phyloP scores from a whole-genome alignment of 163 green algal genomes.

The Volvox carteri region DNA sequence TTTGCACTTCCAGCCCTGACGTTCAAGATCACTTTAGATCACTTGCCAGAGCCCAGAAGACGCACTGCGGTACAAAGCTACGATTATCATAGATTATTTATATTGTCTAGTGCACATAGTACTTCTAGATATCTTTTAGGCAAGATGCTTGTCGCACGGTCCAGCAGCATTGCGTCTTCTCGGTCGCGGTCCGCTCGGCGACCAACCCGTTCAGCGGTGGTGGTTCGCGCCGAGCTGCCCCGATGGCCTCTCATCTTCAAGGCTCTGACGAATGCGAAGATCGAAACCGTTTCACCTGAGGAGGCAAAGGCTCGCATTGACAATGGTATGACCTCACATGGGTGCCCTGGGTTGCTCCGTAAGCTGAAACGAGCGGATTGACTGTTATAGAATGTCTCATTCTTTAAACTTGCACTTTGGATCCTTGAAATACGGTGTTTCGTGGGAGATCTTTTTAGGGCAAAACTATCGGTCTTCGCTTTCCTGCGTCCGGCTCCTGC shows the following conservation, averaged over 20 bases:
- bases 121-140: too few relatives aligned
- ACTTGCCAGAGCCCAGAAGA: too few relatives aligned
- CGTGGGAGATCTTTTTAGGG: background rate
- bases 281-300: slow-evolving; percentile 19
- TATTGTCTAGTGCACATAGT: too few relatives aligned
- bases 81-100: too few relatives aligned
- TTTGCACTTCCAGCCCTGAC: too few relatives aligned
- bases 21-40: too few relatives aligned
- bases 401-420: background rate
- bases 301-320: slow-evolving; percentile 25
- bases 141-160: slow-evolving; percentile 23
- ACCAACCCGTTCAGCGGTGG: background rate
- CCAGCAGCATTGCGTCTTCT: background rate
- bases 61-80: too few relatives aligned
- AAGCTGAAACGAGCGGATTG: background rate
- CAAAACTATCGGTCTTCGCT: background rate
- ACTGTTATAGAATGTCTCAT: background rate
- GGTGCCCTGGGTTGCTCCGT: too few relatives aligned
- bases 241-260: slow-evolving; percentile 37
- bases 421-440: background rate
- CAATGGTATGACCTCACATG: slow-evolving; percentile 20
- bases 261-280: slow-evolving; percentile 19
- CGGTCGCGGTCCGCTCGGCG: background rate
- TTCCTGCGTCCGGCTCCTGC: too few relatives aligned
- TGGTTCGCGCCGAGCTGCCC: slow-evolving; percentile 35